A percentile compares a stretch with the other conserved stretches of the same genome.
Conservation (phyloP, 2,329 filamentous ascomycete species). For the Akanthomyces uredinophilus region DNA sequence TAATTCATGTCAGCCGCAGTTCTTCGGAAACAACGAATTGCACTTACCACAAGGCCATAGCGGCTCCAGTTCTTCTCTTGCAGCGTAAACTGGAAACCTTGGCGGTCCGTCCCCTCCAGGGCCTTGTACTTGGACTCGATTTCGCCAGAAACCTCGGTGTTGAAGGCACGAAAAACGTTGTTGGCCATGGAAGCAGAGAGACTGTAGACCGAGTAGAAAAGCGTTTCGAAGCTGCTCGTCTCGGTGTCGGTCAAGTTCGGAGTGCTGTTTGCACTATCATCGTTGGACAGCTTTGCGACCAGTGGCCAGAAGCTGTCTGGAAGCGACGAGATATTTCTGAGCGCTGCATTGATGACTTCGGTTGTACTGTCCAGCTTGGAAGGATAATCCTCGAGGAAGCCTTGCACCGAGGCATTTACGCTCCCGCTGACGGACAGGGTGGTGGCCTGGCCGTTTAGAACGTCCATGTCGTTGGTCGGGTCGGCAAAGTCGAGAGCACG, state of each 20-base stretch:
- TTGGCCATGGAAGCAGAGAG: slow-evolving; percentile 3
- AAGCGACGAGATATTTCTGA: slow-evolving; percentile 25
- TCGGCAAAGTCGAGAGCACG: slow-evolving; percentile 18
- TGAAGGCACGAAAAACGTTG: slow-evolving; percentile 8
- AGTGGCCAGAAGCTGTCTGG: slow-evolving; percentile 26
- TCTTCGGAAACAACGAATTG: not conserved
- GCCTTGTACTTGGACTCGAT: slow-evolving; percentile 18
- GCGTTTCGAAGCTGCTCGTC: not conserved
- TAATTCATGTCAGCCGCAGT: slow-evolving; percentile 14
- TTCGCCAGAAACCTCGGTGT: slow-evolving; percentile 27
- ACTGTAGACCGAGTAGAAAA: not conserved
- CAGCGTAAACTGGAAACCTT: slow-evolving; percentile 22
- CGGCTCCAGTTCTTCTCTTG: slow-evolving; percentile 21
- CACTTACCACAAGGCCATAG: slow-evolving; percentile 29
- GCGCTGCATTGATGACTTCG: slow-evolving; percentile 20
- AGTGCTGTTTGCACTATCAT: not conserved
- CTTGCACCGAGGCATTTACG: slow-evolving; percentile 14
- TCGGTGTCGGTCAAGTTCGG: slow-evolving; percentile 9
- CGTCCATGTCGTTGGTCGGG: slow-evolving; percentile 17
- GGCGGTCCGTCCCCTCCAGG: slow-evolving; percentile 17
- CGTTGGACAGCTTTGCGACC: slow-evolving; percentile 10
- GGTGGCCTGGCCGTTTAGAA: slow-evolving; percentile 19
- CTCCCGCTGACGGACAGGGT: not conserved
- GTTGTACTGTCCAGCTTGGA: slow-evolving; percentile 22
- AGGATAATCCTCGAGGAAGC: slow-evolving; percentile 25